Evolutionary conservation across 805 yeast genomes (phyloP).

Genomic region (Saturnispora ahearnii): DNA sequence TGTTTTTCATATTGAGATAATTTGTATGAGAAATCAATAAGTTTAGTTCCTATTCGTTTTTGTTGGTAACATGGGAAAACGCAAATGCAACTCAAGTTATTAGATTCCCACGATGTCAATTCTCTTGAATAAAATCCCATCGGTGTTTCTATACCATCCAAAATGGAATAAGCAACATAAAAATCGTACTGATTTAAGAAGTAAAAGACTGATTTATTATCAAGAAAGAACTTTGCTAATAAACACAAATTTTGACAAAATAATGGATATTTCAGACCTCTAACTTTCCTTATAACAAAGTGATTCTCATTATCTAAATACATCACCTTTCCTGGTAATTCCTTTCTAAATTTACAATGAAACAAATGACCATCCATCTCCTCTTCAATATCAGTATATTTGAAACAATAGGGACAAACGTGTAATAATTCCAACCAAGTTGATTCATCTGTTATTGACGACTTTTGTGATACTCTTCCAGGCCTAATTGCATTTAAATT

Average conservation of each 20-base stretch:
- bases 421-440: slow-evolving; percentile 53
- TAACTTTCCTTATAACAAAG: slow-evolving; percentile 53
- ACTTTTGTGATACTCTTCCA: background rate
- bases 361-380: slow-evolving; percentile 43
- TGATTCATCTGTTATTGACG: background rate
- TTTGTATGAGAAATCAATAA: slow-evolving; percentile 78
- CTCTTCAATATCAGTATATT: slow-evolving; percentile 47
- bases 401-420: slow-evolving; percentile 80
- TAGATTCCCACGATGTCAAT: slow-evolving; percentile 63
- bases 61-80: slow-evolving; percentile 90
- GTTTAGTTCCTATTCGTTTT: slow-evolving; percentile 61
- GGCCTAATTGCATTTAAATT: slow-evolving; percentile 1
- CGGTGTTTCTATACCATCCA: slow-evolving; percentile 36
- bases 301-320: slow-evolving; percentile 44
- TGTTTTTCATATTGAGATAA: slow-evolving; percentile 56
- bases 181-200: slow-evolving; percentile 72
- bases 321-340: slow-evolving; percentile 57
- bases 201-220: slow-evolving; percentile 82
- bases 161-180: slow-evolving; percentile 56
- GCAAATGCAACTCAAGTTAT: slow-evolving; percentile 85
- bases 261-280: slow-evolving; percentile 53
- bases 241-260: slow-evolving; percentile 78
- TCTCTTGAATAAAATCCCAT: slow-evolving; percentile 95
- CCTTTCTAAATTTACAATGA: slow-evolving; percentile 32
- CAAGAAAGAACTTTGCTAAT: slow-evolving; percentile 80